These are phyloP conservation scores for Candida adriatica DNA, from an alignment of 805 yeast genomes.

Conservation along the genomic window DNA sequence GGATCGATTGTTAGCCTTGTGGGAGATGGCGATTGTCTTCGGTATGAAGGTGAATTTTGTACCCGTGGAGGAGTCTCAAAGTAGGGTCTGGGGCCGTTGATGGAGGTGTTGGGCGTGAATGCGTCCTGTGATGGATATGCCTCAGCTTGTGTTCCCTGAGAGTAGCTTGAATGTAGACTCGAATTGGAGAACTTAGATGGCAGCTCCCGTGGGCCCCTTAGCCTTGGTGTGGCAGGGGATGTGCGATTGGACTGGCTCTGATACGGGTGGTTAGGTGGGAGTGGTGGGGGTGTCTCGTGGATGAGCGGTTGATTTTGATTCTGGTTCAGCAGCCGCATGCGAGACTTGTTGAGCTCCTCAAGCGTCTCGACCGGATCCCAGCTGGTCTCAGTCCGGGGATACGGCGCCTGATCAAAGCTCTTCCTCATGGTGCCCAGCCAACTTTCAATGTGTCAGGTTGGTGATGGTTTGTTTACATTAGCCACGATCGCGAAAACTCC, in stretches of 20 bases:
- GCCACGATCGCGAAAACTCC: too few relatives aligned
- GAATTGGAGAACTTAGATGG: conserved; percentile 15
- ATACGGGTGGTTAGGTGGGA: conserved; percentile 19
- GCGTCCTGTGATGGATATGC: too few relatives aligned
- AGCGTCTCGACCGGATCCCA: conserved; percentile 19
- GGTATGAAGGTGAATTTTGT: conserved; percentile 5
- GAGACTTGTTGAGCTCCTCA: conserved; percentile 12
- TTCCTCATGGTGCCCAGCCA: too few relatives aligned
- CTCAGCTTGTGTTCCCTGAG: not conserved
- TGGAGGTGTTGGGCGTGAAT: not conserved
- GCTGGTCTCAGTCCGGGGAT: conserved; percentile 8
- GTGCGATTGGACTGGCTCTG: conserved; percentile 5
- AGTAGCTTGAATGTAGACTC: conserved; percentile 4
- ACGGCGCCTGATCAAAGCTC: conserved; percentile 13
- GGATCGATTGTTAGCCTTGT: conserved; percentile 8
- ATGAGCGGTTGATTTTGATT: not conserved
- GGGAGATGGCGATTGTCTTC: conserved; percentile 7
- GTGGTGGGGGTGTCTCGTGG: conserved; percentile 8
- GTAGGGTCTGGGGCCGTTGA: not conserved
- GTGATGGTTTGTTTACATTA: too few relatives aligned
- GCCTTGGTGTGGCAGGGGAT: conserved; percentile 5
- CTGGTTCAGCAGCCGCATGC: conserved; percentile 3
- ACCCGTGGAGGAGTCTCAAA: not conserved
- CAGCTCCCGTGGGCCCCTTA: conserved; percentile 20
- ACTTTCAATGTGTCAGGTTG: too few relatives aligned